phyloP scores from a whole-genome alignment of 345 rosid species.

The Eucalyptus lansdowneana region DNA sequence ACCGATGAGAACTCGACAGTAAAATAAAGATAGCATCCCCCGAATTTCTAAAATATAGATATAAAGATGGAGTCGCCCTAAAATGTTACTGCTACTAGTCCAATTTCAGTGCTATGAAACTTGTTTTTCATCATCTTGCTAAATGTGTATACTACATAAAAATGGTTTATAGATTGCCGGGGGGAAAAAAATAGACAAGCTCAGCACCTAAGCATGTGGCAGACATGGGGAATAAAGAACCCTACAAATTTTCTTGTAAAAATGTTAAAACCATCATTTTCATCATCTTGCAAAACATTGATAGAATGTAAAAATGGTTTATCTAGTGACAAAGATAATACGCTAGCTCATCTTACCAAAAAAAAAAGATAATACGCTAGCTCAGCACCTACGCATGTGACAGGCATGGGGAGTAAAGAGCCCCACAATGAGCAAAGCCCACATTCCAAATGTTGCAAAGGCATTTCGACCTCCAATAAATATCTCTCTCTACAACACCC shows the following conservation, averaged over 20 bases:
- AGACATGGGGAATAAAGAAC: neutral
- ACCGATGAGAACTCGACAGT: neutral
- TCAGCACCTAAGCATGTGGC: neutral
- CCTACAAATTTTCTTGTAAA: neutral
- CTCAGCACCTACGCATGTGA: neutral
- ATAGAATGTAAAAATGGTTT: neutral
- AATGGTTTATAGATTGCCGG: neutral
- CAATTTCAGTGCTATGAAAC: neutral
- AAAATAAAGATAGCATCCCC: neutral
- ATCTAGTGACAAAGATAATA: neutral
- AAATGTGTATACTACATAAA: neutral
- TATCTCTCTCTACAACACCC: neutral
- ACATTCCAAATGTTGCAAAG: neutral
- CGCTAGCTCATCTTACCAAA: neutral
- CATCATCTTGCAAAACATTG: neutral
- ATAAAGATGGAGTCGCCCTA: neutral
- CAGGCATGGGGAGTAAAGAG: neutral
- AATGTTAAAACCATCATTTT: neutral
- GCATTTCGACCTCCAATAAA: neutral
- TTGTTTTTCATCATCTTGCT: neutral
- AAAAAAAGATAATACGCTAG: neutral
- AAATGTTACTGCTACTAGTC: neutral
- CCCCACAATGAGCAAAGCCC: neutral
- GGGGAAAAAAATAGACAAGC: neutral
- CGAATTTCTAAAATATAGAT: neutral